phyloP scores from a whole-genome alignment of 176 grass and related monocot species.

The Avena sativa region DNA sequence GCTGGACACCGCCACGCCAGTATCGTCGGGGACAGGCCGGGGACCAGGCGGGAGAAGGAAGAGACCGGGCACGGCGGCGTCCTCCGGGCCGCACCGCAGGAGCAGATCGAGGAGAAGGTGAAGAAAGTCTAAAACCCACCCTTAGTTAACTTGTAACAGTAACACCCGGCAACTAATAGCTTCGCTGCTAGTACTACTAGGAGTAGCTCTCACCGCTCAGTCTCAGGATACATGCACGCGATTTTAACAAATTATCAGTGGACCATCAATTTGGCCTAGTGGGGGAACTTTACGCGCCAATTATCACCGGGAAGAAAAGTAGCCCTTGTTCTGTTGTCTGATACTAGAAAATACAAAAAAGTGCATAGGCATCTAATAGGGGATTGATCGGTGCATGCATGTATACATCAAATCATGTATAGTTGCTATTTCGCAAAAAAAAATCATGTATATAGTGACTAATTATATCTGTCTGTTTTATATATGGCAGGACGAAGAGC shows the following conservation, averaged over 20 bases:
- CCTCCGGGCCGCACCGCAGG: conserved; percentile 34
- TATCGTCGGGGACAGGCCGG: background rate
- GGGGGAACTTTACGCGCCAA: conserved; percentile 35
- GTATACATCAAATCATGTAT: background rate
- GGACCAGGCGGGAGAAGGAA: conserved; percentile 15
- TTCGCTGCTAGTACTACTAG: too few relatives aligned
- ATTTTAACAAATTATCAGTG: too few relatives aligned
- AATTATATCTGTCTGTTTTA: background rate
- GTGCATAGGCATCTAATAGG: background rate
- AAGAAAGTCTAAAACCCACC: conserved; percentile 11
- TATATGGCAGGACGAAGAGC: conserved; percentile 56
- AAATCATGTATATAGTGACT: too few relatives aligned
- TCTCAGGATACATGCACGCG: too few relatives aligned
- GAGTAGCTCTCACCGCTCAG: too few relatives aligned
- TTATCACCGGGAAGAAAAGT: conserved; percentile 17
- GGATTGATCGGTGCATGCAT: background rate
- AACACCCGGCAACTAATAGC: too few relatives aligned
- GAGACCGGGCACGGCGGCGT: background rate
- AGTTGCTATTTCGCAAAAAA: background rate
- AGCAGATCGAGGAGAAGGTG: conserved; percentile 59
- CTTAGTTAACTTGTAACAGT: background rate
- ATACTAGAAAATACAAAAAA: background rate
- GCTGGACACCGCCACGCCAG: background rate
- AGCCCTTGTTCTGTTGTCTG: background rate
- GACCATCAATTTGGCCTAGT: background rate